Base-by-base conservation (phyloP, 2,329 filamentous ascomycete genomes). In the Phaeosphaeriaceae sp. region DNA sequence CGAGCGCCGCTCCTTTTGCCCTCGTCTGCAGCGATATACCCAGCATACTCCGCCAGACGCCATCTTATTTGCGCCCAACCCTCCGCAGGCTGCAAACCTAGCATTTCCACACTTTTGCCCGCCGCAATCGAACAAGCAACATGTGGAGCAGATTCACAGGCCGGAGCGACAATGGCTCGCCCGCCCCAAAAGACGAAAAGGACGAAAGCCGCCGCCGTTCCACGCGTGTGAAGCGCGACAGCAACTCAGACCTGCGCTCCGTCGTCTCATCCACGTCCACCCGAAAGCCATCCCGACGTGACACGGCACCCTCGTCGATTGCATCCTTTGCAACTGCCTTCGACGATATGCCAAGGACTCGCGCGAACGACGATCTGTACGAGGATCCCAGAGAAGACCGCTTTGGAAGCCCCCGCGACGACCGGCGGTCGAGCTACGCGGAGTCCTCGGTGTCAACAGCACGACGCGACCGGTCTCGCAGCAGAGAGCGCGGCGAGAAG, bases 321-420 rank as follows among this genome's bases (percentile, higher is more conserved):
- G 71, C 73, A 25, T 78, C 77, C 20, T 81, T 77, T 67, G 76
- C 70, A 20, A 81, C 79, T 44, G 78, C 78, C 50, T 69, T 71
- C 19, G 73, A 72, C 67, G 62, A 69, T 27, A 68, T 68, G 61
- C 62, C 67, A 47, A 61, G 65, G 58, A 63, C 70, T 66, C 62
- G 60, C 21, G 66, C 71, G 51, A 63, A 69, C 61, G 71, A 72
- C 48, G 72, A 75, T 63, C 60, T 72, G 49, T 73, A 77, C 73
- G 66, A 74, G 25, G 65, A 75, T 58, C 62, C 61, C 20, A 53
- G 63, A 42, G 67, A 71, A 58, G 65, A 73, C 51, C 61, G 67
- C 54, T 61, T 60, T 56, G 54, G 69, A 49, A 66, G 60, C 41
- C 64, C 68, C 52, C 66, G 66, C 60, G 66, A 73, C 40, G 69